Base-by-base conservation (phyloP, 2,329 filamentous ascomycete species). In the Zasmidium citrigriseum region DNA sequence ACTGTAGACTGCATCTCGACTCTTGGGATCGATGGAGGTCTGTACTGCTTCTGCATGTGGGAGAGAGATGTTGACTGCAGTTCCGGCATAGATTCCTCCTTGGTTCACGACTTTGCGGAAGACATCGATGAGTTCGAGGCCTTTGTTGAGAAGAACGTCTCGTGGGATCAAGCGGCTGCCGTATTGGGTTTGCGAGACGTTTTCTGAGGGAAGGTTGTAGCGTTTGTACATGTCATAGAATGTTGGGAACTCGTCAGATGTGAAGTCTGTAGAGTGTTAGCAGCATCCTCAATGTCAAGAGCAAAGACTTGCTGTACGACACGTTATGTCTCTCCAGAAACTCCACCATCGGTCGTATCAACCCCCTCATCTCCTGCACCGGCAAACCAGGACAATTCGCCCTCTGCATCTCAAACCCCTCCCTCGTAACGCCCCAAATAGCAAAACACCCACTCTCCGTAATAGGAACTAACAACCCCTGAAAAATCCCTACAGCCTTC, bases 11-110 rank as follows among this genome's bases (percentile, higher is more conserved):
- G 48, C 48, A 5, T 51, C 24, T 3, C 48, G 48, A 7, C 48
- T 25, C 48, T 27, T 24, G 21, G 48, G 48, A 24, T 51, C 27
- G 48, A 51, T 51, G 16, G 48, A 51, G n/a, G 48, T 51, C 14
- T 25, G 48, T 16, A 27, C 22, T n/a, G 48, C 29, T 21, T 51
- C 48, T 20, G 16, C n/a, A 5, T 12, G 14, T 10, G 11, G 24
- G 11, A 9, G 14, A 18, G 48, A 51, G 11, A 51, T 51, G 48
- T 51, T 38, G 24, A 51, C 48, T 9, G 48, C 48, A 4, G 48
- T 51, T 2, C 23, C 48, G 9, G 24, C 21, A 11, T 23, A 20
- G 21, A 24, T 16, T 4, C 7, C 48, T 12, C 48, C 48, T 24
- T 23, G n/a, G 12, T 29, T 21, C 4, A 51, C 27, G 12, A 51